Conservation (phyloP, 2,329 filamentous ascomycete genomes). For the Rhytidhysteron rufulum region DNA sequence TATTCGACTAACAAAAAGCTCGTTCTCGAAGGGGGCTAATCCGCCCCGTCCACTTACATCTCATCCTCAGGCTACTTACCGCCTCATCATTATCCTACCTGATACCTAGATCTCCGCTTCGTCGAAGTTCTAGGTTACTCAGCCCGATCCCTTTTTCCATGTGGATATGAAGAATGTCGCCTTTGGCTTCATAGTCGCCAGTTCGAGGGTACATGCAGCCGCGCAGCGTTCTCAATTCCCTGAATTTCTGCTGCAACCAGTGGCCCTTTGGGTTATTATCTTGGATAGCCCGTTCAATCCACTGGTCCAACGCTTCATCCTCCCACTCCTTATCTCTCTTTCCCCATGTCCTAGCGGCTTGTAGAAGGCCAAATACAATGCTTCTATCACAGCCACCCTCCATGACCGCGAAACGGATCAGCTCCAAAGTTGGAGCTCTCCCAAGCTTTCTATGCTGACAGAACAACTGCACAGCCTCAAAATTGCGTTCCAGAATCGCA, state of each 20-base stretch:
- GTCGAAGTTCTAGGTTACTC: conserved; percentile 7
- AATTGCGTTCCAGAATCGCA: conserved; percentile 22
- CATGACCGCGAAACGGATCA: conserved; percentile 22
- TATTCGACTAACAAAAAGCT: too few relatives aligned
- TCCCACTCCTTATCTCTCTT: conserved; percentile 10
- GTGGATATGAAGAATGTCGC: conserved; percentile 15
- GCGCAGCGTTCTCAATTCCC: conserved; percentile 10
- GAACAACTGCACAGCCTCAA: conserved; percentile 31
- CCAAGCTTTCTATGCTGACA: conserved; percentile 30
- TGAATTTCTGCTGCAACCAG: conserved; percentile 25
- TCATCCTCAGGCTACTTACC: too few relatives aligned
- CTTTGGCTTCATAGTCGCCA: conserved; percentile 16
- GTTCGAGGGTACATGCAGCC: conserved; percentile 10
- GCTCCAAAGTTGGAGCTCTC: conserved; percentile 16
- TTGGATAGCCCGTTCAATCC: conserved; percentile 20
- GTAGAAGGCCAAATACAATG: conserved; percentile 28
- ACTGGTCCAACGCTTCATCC: conserved; percentile 17
- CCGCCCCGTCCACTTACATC: too few relatives aligned
- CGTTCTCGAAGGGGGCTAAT: too few relatives aligned
- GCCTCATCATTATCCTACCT: too few relatives aligned
- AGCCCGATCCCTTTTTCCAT: conserved; percentile 27
- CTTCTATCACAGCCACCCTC: conserved; percentile 27
- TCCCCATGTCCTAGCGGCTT: conserved; percentile 16
- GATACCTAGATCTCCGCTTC: too few relatives aligned
- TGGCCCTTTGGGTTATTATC: conserved; percentile 19